Evolutionary conservation across 768 basidiomycete genomes (phyloP), one percentile per base, ranked within the genome.

Genomic region (Leccinum truebloodii): DNA sequence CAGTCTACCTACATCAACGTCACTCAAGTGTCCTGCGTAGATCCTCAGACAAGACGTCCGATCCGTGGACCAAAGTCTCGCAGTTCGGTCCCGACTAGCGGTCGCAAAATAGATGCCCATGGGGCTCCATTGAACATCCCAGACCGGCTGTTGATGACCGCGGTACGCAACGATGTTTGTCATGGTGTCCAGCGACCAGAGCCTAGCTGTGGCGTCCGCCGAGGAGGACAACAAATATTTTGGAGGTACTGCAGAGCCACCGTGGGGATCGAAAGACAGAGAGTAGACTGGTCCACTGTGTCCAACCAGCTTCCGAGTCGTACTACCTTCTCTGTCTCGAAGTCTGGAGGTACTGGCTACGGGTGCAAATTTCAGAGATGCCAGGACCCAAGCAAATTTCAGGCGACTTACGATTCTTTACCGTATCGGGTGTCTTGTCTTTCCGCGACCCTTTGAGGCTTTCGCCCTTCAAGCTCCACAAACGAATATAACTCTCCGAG

Each of bases 121-220:
- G 10, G 97, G 96, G 69, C 93, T 95, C 97, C 97, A 99, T 71
- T 98, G 90, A 13, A 96, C 95, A 67, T 98, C 97, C 97, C 97
- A 99, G 1, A 99, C 88, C 0, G 97, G 95, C 73, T 97, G 95
- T 71, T 95, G 89, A 67, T 99, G 97, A 0, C 97, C 96, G 35
- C 94, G 84, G 71, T 95, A 99, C 6, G 90, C 95, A 20, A 95
- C 95, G 10, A 98, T 77, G 67, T 97, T 97, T 16, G 91, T 85
- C 82, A 94, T 86, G 1, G 96, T 97, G 63, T 98, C 94, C 74
- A 98, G 78, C 6, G 94, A 96, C 97, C 97, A 99, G 20, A 99
- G 76, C 13, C 97, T 86, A 48, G 88, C 78, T 0, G 96, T 95
- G 1, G 91, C 86, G 71, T 99, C 97, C 49, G 95, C 92, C 14